Conservation (phyloP, 805 yeast genomes). For the Nakazawaea anatomiae region DNA sequence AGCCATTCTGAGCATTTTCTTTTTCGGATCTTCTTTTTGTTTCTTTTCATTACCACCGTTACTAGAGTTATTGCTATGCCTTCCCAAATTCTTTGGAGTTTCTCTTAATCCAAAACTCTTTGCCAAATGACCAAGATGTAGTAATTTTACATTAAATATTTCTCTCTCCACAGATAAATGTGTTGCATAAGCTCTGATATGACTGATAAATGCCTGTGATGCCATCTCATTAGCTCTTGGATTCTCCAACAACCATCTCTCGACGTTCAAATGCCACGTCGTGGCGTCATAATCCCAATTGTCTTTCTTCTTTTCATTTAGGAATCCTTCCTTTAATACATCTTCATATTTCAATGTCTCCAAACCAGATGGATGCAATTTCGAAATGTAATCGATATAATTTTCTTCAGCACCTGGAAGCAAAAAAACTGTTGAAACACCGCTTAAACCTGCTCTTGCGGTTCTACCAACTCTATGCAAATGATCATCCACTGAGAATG, state of each 20-base stretch:
- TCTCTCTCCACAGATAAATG: slow-evolving; percentile 78
- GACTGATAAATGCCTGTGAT: slow-evolving; percentile 77
- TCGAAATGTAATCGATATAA: slow-evolving; percentile 58
- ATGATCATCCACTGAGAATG: slow-evolving; percentile 91
- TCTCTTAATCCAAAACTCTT: slow-evolving; percentile 93
- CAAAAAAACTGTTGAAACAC: slow-evolving; percentile 71
- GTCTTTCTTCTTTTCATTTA: slow-evolving; percentile 25
- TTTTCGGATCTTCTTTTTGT: slow-evolving; percentile 61
- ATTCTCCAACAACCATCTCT: slow-evolving; percentile 80
- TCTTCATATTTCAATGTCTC: slow-evolving; percentile 43
- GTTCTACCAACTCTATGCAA: slow-evolving; percentile 96
- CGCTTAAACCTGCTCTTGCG: slow-evolving; percentile 92
- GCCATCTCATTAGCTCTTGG: slow-evolving; percentile 57
- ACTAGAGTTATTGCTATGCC: slow-evolving; percentile 24
- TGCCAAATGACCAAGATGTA: slow-evolving; percentile 95
- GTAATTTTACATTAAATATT: slow-evolving; percentile 70
- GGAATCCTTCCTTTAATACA: slow-evolving; percentile 22
- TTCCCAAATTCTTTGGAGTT: slow-evolving; percentile 78
- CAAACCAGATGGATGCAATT: slow-evolving; percentile 52
- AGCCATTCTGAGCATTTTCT: slow-evolving; percentile 74
- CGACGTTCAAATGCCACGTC: slow-evolving; percentile 89
- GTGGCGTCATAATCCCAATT: slow-evolving; percentile 93
- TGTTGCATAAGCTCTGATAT: slow-evolving; percentile 92
- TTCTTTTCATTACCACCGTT: slow-evolving; percentile 30
- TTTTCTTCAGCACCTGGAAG: slow-evolving; percentile 89